Percentiles rank a stretch among this genome's conserved stretches.
Evolutionary conservation across 331 rosid genomes (phyloP).

Genomic region (Acacia pycnantha): DNA sequence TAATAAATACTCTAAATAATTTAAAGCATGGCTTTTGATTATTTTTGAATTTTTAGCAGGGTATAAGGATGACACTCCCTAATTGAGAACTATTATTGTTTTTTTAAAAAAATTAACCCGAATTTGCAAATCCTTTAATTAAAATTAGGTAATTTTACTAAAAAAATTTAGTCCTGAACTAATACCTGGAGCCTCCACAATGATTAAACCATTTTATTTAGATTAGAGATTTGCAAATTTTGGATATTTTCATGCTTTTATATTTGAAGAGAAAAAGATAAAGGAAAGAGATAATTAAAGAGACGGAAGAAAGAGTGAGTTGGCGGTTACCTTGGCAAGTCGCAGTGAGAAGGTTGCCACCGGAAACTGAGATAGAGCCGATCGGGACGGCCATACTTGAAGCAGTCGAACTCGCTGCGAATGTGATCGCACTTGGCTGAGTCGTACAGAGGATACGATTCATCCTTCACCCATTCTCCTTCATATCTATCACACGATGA

Average conservation of each 20-base stretch:
- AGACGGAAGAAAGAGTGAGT: neutral
- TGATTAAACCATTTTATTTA: too few relatives aligned
- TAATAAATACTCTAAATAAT: neutral
- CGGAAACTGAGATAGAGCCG: slow-evolving; percentile 46
- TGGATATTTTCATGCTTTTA: too few relatives aligned
- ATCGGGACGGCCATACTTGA: slow-evolving; percentile 55
- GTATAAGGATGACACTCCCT: too few relatives aligned
- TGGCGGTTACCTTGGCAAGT: slow-evolving; percentile 54
- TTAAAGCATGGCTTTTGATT: neutral
- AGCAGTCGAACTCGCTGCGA: slow-evolving; percentile 51
- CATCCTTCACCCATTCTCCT: slow-evolving; percentile 62
- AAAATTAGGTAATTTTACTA: too few relatives aligned
- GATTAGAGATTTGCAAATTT: too few relatives aligned
- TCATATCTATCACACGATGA: slow-evolving; percentile 41
- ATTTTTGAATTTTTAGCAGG: too few relatives aligned
- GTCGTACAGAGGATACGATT: slow-evolving; percentile 54
- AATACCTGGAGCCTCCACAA: too few relatives aligned
- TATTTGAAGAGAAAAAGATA: neutral
- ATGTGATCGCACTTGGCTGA: slow-evolving; percentile 48
- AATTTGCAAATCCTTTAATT: too few relatives aligned
- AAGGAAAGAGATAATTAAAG: neutral
- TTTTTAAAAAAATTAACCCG: too few relatives aligned
- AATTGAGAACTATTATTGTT: too few relatives aligned
- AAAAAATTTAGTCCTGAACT: too few relatives aligned
- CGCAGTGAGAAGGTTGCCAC: slow-evolving; percentile 64